A percentile compares a stretch with the other conserved stretches of the same genome.
Evolutionary conservation across 768 basidiomycete species (phyloP).

Genomic region (Russula foetens): DNA sequence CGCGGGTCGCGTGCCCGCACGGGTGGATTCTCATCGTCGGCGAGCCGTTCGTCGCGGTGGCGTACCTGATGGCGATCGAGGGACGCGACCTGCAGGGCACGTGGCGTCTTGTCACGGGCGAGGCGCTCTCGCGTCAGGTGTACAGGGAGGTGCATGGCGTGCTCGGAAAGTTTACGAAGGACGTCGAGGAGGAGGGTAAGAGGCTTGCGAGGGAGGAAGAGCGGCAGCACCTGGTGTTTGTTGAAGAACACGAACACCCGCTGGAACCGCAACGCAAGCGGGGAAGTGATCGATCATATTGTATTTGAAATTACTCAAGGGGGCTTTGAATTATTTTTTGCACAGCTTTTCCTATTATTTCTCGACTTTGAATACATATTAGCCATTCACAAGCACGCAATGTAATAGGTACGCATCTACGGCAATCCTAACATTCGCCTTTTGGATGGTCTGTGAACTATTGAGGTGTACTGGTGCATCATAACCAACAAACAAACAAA

Average conservation of each 20-base stretch:
- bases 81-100: background rate
- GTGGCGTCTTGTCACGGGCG: constrained; percentile 8
- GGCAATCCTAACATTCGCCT: constrained; percentile 33
- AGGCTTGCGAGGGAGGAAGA: background rate
- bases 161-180: background rate
- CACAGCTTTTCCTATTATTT: too few species aligned
- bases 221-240: background rate
- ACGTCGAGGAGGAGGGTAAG: constrained; percentile 4
- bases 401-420: too few species aligned
- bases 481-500: background rate
- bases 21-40: background rate
- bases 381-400: too few species aligned
- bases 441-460: background rate
- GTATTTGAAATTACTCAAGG: too few species aligned
- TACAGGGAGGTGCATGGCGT: background rate
- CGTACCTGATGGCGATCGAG: constrained; percentile 5
- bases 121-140: background rate
- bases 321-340: too few species aligned
- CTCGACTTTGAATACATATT: too few species aligned
- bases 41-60: constrained; percentile 8
- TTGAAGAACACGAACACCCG: background rate
- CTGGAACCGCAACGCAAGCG: too few species aligned
- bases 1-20: background rate
- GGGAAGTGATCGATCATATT: too few species aligned
- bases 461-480: background rate